Evolutionary conservation across 1,284 basidiomycete species (phyloP).

Genomic region (Calocybe gambosa): DNA sequence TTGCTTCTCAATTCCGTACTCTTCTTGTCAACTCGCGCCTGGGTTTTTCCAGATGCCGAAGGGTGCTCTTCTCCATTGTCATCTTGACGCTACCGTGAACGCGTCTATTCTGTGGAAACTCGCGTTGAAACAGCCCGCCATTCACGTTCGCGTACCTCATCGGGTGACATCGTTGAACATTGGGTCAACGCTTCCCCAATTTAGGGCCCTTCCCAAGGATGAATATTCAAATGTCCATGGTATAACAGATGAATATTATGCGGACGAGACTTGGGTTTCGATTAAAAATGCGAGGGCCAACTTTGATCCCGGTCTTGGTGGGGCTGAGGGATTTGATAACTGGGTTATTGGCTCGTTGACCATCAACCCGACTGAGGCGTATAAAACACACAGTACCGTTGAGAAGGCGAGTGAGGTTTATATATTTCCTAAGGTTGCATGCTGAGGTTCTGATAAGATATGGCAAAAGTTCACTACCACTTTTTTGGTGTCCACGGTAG

Average conservation of each 20-base stretch:
- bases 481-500: constrained; percentile 42
- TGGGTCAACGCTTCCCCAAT: constrained; percentile 40
- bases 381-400: constrained; percentile 62
- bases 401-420: constrained; percentile 39
- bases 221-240: constrained; percentile 28
- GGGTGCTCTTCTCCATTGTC: constrained; percentile 64
- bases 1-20: not conserved
- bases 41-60: constrained; percentile 58
- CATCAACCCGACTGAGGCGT: constrained; percentile 64
- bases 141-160: constrained; percentile 48
- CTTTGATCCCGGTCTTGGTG: constrained; percentile 48
- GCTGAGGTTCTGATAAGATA: constrained; percentile 38
- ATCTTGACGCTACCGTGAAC: constrained; percentile 66
- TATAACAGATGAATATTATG: constrained; percentile 42
- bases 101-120: constrained; percentile 42
- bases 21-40: not conserved
- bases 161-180: constrained; percentile 34
- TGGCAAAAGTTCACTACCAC: constrained; percentile 63
- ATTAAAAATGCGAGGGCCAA: constrained; percentile 45
- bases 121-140: constrained; percentile 47
- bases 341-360: constrained; percentile 56
- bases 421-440: not conserved
- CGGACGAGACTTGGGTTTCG: constrained; percentile 45
- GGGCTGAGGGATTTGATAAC: constrained; percentile 57
- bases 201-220: constrained; percentile 36